Evolutionary conservation across 257 asterid species (phyloP), one percentile per base, ranked within the genome.

Genomic region (Pogostemon cablin): DNA sequence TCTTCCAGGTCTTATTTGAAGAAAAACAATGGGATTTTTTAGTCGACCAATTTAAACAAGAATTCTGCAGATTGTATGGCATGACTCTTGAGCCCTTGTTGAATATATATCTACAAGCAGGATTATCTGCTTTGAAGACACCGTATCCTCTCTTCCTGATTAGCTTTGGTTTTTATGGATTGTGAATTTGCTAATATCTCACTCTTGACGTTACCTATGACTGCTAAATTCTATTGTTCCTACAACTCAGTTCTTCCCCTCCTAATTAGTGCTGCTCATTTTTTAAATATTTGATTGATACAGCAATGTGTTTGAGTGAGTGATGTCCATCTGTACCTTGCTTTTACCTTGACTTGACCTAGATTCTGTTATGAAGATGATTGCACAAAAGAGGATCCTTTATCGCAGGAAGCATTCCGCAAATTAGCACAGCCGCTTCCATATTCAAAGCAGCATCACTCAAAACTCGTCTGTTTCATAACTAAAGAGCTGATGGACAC

Each of bases 371-470:
- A 85, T 8, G 89, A 92, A 87, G 97, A 87, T 67, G 96, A 86
- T 76, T 95, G 99, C 83, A 81, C 98, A 9, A 95, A 95, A 79
- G 99, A 95, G 76, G 99, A 95, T 81, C 99, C 99, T 73, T 79
- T 95, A 17, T 95, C 99, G 11, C 98, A 92, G 77, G 99, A 95
- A 79, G 79, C 92, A 77, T 95, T 95, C 86, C 96, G 98, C 43
- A 89, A 86, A 72, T 79, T 95, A 82, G 97, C 99, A 35, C 65
- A 59, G 55, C 92, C 95, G 9, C 90, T 95, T 57, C 99, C 99
- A 65, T 95, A 78, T 71, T 95, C 99, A 34, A 95, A 95, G 87
- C 99, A 95, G 87, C 96, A 88, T 82, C 96, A 92, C 83, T 95
- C 99, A 0, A 95, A 95, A 79, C 96, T 95, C 41, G 96, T 95